phyloP scores from a whole-genome alignment of 176 grass and related monocot genomes.

The Zea luxurians region DNA sequence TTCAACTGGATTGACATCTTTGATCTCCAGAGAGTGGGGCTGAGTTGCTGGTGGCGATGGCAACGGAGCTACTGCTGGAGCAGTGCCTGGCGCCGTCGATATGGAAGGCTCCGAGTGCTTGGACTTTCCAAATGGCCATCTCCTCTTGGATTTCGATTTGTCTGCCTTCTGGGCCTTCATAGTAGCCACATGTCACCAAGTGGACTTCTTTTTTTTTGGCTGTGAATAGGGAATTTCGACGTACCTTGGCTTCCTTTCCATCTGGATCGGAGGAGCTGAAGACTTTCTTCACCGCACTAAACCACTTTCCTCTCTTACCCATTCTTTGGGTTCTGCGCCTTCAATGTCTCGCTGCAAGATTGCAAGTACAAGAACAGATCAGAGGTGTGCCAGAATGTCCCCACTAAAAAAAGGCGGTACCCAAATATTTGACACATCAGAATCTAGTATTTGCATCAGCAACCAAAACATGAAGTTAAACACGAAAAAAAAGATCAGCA shows the following conservation, averaged over 20 bases:
- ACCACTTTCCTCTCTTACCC: constrained; percentile 84
- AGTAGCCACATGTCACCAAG: not conserved
- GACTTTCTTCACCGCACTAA: constrained; percentile 66
- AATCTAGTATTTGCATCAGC: constrained; percentile 1
- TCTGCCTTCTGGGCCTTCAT: constrained; percentile 48
- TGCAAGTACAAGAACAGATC: constrained; percentile 35
- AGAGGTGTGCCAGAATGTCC: constrained; percentile 1
- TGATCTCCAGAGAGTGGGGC: constrained; percentile 52
- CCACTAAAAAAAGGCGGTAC: not conserved
- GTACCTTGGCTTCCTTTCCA: constrained; percentile 67
- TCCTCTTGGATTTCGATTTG: constrained; percentile 59
- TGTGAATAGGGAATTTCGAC: constrained; percentile 17
- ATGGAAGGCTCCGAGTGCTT: constrained; percentile 40
- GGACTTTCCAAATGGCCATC: constrained; percentile 57
- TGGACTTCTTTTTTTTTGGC: not conserved
- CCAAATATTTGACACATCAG: not conserved
- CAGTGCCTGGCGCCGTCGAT: constrained; percentile 34
- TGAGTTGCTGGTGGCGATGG: constrained; percentile 32
- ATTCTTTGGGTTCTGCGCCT: constrained; percentile 37
- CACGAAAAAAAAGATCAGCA: not conserved
- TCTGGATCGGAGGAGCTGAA: constrained; percentile 62
- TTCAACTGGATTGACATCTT: constrained; percentile 56
- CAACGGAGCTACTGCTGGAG: constrained; percentile 28
- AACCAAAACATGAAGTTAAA: constrained; percentile 3
- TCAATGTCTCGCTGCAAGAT: constrained; percentile 22